A percentile compares a stretch with the other conserved stretches of the same genome.
phyloP scores from a whole-genome alignment of 2,329 filamentous ascomycete species.

The Neoarthrinium moseri region DNA sequence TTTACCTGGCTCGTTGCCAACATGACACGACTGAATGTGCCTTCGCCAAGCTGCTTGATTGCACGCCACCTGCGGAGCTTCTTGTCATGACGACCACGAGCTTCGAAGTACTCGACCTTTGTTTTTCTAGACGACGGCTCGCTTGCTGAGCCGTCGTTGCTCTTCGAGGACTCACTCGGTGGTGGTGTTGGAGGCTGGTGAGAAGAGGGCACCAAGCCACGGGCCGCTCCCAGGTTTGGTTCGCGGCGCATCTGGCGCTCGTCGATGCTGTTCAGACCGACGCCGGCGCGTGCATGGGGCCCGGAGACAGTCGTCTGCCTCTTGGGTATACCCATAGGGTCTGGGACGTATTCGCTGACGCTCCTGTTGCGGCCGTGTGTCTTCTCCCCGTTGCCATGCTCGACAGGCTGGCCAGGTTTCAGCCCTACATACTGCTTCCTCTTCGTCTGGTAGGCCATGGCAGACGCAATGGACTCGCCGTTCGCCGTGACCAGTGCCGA shows the following conservation, averaged over 20 bases:
- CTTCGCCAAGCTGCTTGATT: constrained; percentile 79
- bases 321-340: constrained; percentile 65
- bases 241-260: constrained; percentile 67
- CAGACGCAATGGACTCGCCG: constrained; percentile 51
- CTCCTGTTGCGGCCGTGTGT: constrained; percentile 73
- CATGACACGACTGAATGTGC: constrained; percentile 93
- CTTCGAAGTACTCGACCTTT: constrained; percentile 65
- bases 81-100: constrained; percentile 62
- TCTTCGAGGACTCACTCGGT: constrained; percentile 68
- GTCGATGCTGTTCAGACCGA: constrained; percentile 27
- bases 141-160: constrained; percentile 40
- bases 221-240: constrained; percentile 73
- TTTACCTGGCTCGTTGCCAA: constrained; percentile 78
- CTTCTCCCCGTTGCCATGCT: constrained; percentile 24
- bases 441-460: constrained; percentile 52
- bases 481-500: constrained; percentile 49
- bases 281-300: constrained; percentile 47
- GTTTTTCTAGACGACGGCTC: constrained; percentile 36
- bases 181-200: constrained; percentile 75
- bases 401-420: constrained; percentile 27
- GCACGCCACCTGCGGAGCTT: constrained; percentile 78
- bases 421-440: constrained; percentile 56
- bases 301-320: constrained; percentile 74
- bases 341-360: constrained; percentile 83
- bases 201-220: constrained; percentile 68